A percentile compares a stretch with the other conserved stretches of the same genome.
phyloP scores from a whole-genome alignment of 73 alveolate genomes.

The Paramecium biaurelia region DNA sequence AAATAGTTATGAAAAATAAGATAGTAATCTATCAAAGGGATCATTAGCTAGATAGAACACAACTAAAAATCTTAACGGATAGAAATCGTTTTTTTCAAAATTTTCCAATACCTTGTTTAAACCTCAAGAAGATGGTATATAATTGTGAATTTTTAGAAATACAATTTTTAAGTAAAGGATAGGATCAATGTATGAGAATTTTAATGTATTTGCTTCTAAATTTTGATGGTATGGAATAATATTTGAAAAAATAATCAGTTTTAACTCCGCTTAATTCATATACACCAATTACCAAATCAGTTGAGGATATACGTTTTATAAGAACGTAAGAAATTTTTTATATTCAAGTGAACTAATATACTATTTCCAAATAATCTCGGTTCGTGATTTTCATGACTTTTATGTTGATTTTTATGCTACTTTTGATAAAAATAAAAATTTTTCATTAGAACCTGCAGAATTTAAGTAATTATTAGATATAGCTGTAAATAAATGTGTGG shows the following conservation, averaged over 20 bases:
- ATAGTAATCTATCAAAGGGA: background rate
- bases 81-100: background rate
- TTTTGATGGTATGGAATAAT: background rate
- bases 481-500: background rate
- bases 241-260: background rate
- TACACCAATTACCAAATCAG: background rate
- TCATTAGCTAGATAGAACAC: background rate
- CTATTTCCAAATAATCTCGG: background rate
- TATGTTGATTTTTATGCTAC: conserved; percentile 37
- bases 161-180: background rate
- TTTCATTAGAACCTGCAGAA: background rate
- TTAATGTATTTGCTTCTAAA: background rate
- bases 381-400: conserved; percentile 14
- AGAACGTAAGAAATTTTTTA: background rate
- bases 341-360: background rate
- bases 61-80: background rate
- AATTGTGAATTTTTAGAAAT: background rate
- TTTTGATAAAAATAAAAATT: conserved; percentile 38
- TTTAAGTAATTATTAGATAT: background rate
- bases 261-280: background rate
- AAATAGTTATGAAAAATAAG: background rate
- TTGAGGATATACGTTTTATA: background rate
- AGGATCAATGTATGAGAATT: background rate
- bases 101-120: background rate
- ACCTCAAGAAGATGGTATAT: background rate